phyloP scores from a whole-genome alignment of 495 filamentous ascomycete genomes.

The Trichoderma virens region DNA sequence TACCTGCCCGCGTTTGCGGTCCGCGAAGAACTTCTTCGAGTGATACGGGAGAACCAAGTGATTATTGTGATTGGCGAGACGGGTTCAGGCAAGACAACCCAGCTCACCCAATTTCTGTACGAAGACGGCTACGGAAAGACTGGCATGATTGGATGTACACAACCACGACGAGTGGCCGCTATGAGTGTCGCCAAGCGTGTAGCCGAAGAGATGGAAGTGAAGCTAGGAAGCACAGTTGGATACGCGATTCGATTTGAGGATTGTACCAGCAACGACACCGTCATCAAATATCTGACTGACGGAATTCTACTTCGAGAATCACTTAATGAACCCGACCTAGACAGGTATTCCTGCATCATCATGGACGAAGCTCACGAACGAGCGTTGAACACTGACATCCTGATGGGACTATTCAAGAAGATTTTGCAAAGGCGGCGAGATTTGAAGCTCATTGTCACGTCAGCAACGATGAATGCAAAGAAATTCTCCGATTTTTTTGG shows the following conservation, averaged over 20 bases:
- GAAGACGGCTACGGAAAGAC: conserved; percentile 84
- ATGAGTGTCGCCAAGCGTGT: conserved; percentile 99
- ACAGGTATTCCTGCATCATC: conserved; percentile 96
- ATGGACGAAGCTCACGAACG: conserved; percentile 99
- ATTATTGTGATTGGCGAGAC: conserved; percentile 95
- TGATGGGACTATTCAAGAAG: conserved; percentile 97
- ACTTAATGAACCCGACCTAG: conserved; percentile 82
- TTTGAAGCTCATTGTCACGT: conserved; percentile 94
- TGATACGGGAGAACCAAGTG: conserved; percentile 96
- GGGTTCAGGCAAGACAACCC: conserved; percentile 93
- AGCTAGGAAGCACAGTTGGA: conserved; percentile 78
- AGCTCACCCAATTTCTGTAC: conserved; percentile 89
- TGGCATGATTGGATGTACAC: conserved; percentile 92
- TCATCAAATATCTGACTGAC: conserved; percentile 99
- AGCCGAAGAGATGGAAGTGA: conserved; percentile 98
- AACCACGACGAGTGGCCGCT: conserved; percentile 88
- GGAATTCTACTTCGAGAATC: conserved; percentile 92
- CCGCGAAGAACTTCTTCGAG: conserved; percentile 85
- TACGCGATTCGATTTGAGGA: conserved; percentile 99
- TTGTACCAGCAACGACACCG: conserved; percentile 87
- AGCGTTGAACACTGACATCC: conserved; percentile 91
- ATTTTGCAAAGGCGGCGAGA: conserved; percentile 84
- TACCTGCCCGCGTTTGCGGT: conserved; percentile 96
- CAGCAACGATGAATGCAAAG: conserved; percentile 97
- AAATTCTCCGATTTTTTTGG: conserved; percentile 94